These are phyloP conservation scores for Suhomyces chickasaworum DNA, from an alignment of 1,139 yeast species.

Conservation along the genomic window DNA sequence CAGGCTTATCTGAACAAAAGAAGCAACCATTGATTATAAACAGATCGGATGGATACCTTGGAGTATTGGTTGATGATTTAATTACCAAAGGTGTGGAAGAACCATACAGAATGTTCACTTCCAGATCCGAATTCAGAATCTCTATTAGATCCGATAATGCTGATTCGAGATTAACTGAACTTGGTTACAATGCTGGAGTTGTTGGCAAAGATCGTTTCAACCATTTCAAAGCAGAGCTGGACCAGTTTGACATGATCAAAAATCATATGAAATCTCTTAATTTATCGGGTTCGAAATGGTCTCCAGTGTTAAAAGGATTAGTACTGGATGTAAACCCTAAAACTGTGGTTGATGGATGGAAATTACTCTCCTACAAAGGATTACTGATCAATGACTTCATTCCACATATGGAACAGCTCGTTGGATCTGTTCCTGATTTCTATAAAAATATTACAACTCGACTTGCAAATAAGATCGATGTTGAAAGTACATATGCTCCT, in stretches of 20 bases:
- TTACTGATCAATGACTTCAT: slow-evolving; percentile 32
- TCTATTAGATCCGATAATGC: slow-evolving; percentile 94
- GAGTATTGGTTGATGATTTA: slow-evolving; percentile 90
- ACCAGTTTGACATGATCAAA: slow-evolving; percentile 46
- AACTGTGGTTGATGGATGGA: slow-evolving; percentile 47
- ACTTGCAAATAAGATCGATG: slow-evolving; percentile 61
- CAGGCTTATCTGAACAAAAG: slow-evolving; percentile 55
- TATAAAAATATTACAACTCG: slow-evolving; percentile 47
- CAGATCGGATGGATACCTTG: slow-evolving; percentile 86
- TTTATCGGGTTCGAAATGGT: slow-evolving; percentile 66
- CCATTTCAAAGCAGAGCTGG: slow-evolving; percentile 48
- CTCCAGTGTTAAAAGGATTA: slow-evolving; percentile 47
- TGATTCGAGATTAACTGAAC: slow-evolving; percentile 73
- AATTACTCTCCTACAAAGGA: slow-evolving; percentile 44
- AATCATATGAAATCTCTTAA: slow-evolving; percentile 47
- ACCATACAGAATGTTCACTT: slow-evolving; percentile 97
- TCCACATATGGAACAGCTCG: slow-evolving; percentile 32
- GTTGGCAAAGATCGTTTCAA: slow-evolving; percentile 63
- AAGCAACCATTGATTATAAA: slow-evolving; percentile 56
- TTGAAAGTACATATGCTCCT: slow-evolving; percentile 83
- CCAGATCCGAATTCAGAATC: slow-evolving; percentile 90
- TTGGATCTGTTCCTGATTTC: slow-evolving; percentile 20
- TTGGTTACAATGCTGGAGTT: slow-evolving; percentile 69
- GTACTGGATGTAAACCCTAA: slow-evolving; percentile 43
- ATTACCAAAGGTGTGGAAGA: slow-evolving; percentile 96